Base-by-base conservation (phyloP, 208 protist species). In the Leishmania turanica region DNA sequence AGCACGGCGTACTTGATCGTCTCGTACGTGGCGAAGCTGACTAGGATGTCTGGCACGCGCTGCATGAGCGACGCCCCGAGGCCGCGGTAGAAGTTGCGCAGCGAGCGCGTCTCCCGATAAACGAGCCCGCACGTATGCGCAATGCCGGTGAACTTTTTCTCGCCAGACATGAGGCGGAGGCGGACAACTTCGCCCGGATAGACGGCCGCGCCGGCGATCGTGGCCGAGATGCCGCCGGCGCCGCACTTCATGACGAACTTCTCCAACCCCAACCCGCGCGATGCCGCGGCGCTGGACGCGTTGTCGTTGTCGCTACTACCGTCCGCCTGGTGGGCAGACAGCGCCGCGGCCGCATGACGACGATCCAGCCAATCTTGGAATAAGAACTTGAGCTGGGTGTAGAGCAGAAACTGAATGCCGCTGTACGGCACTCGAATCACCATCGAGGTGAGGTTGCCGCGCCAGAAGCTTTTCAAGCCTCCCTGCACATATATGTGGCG, bases 101-200 rank as follows among this genome's bases (percentile, higher is more conserved):
- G 45, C 40, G 91, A 96, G 73, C 95, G 85, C 31, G 91, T 97
- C 72, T 98, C 95, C 5, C 75, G 42, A 79, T 95, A 96, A 53
- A 98, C 89, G 19, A 89, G 69, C 4, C 85, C 56, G 53, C 88
- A 87, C 7, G 95, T 96, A 62, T 87, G 73, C 19, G 83, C 75
- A 54, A 97, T 97, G 40, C 89, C 90, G 40, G 78, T 87, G 78
- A 95, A 98, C 75, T 79, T 78, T 71, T 77, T 84, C 60, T 98
- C 92, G 1, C 91, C 92, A 1, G 90, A 95, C 95, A 98, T 98
- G 77, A 98, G 89, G 17, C 95, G 93, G 8, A 96, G 87, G n/a
- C 95, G 93, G 45, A 98, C 92, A 5, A 98, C 92, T 77, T 98
- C 95, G 37, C 93, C 92, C 0, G 95, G 95, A 80, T 96, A 98